phyloP scores from a whole-genome alignment of 106 monocot species.

The Dactylorhiza incarnata region DNA sequence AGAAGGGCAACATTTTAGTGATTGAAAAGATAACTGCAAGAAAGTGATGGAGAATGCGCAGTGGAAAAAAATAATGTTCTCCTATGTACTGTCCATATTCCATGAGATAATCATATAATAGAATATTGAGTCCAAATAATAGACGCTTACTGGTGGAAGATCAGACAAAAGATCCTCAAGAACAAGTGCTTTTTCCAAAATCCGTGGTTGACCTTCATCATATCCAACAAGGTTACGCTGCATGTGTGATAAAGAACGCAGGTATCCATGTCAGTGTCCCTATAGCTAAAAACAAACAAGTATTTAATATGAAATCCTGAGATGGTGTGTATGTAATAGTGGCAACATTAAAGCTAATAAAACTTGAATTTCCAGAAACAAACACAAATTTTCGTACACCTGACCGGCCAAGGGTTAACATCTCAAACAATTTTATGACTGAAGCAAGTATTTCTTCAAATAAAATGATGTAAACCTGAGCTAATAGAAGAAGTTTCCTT shows the following conservation, averaged over 20 bases:
- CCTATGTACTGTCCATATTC: neutral
- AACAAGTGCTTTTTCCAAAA: constrained; percentile 60
- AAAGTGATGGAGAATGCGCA: neutral
- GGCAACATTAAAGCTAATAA: neutral
- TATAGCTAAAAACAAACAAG: constrained; percentile 3
- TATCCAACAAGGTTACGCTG: constrained; percentile 87
- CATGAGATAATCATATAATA: neutral
- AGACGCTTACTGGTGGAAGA: constrained; percentile 64
- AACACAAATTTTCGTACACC: neutral
- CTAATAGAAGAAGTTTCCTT: neutral
- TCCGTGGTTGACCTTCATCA: constrained; percentile 43
- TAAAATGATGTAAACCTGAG: neutral
- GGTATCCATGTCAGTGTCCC: neutral
- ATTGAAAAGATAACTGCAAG: neutral
- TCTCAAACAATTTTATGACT: neutral
- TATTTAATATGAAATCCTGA: neutral
- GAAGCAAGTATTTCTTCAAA: neutral
- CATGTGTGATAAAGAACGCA: neutral
- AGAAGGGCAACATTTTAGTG: neutral
- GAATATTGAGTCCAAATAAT: constrained; percentile 1
- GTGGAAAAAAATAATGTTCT: neutral
- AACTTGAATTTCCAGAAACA: neutral
- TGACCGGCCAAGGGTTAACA: neutral
- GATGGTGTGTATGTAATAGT: neutral
- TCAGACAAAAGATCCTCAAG: constrained; percentile 79